A percentile compares a stretch with the other conserved stretches of the same genome.
phyloP scores from a whole-genome alignment of 805 yeast species.

The Metschnikowia borealis region DNA sequence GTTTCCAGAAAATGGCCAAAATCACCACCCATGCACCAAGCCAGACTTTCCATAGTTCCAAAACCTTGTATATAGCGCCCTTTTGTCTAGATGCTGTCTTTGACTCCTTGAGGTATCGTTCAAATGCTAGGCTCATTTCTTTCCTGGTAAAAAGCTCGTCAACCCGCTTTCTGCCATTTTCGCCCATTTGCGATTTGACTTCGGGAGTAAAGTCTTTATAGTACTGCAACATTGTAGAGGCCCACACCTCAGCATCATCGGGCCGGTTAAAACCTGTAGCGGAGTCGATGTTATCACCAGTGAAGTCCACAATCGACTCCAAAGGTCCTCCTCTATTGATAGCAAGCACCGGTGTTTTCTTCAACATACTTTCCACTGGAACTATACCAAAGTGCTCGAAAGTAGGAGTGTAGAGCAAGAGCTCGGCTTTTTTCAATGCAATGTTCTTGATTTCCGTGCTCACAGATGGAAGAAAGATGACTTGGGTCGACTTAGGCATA shows the following conservation, averaged over 20 bases:
- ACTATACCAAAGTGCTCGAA: slow-evolving; percentile 97
- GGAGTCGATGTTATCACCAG: slow-evolving; percentile 20
- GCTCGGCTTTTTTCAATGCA: slow-evolving; percentile 53
- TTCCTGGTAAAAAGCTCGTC: slow-evolving; percentile 39
- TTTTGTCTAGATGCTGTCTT: slow-evolving; percentile 2
- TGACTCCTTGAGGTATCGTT: slow-evolving; percentile 13
- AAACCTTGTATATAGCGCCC: slow-evolving; percentile 8
- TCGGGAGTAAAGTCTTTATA: slow-evolving; percentile 21
- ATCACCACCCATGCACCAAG: not conserved
- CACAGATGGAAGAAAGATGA: slow-evolving; percentile 79
- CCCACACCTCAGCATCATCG: slow-evolving; percentile 49
- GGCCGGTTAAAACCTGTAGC: slow-evolving; percentile 65
- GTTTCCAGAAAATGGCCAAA: not conserved
- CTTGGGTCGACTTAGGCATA: slow-evolving; percentile 38
- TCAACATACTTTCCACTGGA: slow-evolving; percentile 91
- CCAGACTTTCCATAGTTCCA: slow-evolving; percentile 14
- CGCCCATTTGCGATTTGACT: slow-evolving; percentile 25
- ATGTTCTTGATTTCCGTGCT: slow-evolving; percentile 58
- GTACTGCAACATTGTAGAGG: slow-evolving; percentile 42
- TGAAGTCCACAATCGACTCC: slow-evolving; percentile 57
- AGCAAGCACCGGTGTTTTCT: slow-evolving; percentile 80
- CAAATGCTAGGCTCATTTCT: slow-evolving; percentile 39
- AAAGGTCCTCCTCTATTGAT: slow-evolving; percentile 89
- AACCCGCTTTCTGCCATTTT: slow-evolving; percentile 37
- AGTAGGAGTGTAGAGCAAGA: slow-evolving; percentile 83